Percentiles rank a stretch among this genome's conserved stretches.
Evolutionary conservation across 2,329 filamentous ascomycete genomes (phyloP).

Genomic region (Penicillium sp.): DNA sequence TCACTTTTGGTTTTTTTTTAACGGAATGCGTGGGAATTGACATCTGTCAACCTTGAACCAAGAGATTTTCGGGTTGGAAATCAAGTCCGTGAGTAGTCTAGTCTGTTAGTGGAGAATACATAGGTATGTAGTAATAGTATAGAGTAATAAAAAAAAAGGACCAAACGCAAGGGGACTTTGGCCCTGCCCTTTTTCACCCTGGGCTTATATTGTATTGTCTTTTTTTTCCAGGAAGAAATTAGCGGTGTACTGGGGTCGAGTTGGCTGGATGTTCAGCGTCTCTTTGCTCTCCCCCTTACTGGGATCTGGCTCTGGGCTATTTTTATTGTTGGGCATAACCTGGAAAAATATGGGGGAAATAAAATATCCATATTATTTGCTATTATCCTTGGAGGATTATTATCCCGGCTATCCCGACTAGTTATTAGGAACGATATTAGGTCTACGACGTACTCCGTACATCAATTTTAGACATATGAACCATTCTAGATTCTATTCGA

Average conservation of each 20-base stretch:
- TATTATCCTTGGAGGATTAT: neutral
- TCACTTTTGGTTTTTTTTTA: neutral
- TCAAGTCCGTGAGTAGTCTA: neutral
- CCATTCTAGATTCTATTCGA: neutral
- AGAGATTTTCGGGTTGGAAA: neutral
- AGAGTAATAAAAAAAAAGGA: neutral
- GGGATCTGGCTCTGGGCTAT: constrained; percentile 8
- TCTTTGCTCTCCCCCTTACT: constrained; percentile 6
- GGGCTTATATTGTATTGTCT: neutral
- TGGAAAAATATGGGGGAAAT: neutral
- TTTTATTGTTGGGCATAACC: constrained; percentile 1
- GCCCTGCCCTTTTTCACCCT: neutral
- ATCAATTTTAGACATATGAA: neutral
- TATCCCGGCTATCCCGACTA: neutral
- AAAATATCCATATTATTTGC: neutral
- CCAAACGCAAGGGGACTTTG: constrained; percentile 6
- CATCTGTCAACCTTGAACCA: constrained; percentile 6
- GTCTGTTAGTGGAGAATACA: neutral
- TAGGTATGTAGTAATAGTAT: neutral
- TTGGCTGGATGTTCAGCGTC: neutral
- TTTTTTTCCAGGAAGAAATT: neutral
- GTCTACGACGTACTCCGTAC: neutral
- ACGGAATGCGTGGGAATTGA: neutral
- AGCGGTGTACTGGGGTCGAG: constrained; percentile 9
- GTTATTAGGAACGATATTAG: neutral